These are phyloP conservation scores for Chamaecrista fasciculata DNA, from an alignment of 306 rosid genomes.

Conservation along the genomic window DNA sequence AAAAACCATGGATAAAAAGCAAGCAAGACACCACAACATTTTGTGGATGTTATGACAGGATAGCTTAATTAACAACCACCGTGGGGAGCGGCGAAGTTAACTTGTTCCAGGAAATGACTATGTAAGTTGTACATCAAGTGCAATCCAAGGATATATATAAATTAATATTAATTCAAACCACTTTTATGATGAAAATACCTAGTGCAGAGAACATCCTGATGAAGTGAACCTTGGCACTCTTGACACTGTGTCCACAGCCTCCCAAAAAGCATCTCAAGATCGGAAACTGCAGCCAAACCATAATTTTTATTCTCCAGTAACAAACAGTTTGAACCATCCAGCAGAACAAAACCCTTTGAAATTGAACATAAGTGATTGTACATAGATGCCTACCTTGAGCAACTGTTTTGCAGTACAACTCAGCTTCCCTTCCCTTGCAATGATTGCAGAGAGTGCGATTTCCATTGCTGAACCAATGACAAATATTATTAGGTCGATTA, in stretches of 20 bases:
- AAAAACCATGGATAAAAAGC: neutral
- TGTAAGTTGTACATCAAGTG: neutral
- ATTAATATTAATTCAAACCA: conserved; percentile 14
- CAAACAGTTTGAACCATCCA: conserved; percentile 11
- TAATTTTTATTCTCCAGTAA: conserved; percentile 25
- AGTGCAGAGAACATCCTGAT: conserved; percentile 98
- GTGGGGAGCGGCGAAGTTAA: neutral
- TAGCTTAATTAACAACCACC: neutral
- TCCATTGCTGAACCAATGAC: conserved; percentile 48
- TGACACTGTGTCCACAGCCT: conserved; percentile 98
- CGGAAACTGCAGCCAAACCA: conserved; percentile 66
- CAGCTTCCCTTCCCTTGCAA: conserved; percentile 92
- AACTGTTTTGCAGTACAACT: conserved; percentile 83
- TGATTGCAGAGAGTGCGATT: conserved; percentile 69
- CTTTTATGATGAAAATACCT: conserved; percentile 51
- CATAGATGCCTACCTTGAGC: conserved; percentile 55
- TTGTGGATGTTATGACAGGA: neutral
- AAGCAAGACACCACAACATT: conserved; percentile 16
- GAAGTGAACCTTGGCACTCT: conserved; percentile 99
- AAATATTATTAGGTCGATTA: conserved; percentile 9
- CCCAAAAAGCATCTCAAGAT: conserved; percentile 87
- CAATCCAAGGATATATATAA: conserved; percentile 5
- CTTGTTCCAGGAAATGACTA: neutral
- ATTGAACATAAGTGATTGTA: conserved; percentile 3
- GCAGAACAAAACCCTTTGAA: conserved; percentile 21